Percentiles rank a stretch among this genome's conserved stretches.
phyloP scores from a whole-genome alignment of 257 asterid genomes.

The Forsythia viridissima region DNA sequence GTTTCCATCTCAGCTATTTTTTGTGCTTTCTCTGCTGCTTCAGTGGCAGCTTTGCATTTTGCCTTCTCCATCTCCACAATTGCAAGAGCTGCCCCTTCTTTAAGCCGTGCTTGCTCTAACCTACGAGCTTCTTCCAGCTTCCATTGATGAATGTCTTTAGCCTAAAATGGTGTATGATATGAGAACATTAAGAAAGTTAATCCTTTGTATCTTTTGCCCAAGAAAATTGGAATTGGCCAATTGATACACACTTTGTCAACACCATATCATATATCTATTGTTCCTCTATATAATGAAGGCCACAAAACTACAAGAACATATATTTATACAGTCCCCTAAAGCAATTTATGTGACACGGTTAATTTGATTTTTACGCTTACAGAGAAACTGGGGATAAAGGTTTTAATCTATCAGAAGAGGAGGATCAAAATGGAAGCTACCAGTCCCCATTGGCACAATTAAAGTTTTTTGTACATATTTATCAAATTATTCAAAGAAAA shows the following conservation, averaged over 20 bases:
- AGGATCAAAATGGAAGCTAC: neutral
- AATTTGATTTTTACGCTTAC: neutral
- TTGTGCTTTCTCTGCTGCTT: constrained; percentile 78
- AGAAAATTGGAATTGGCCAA: neutral
- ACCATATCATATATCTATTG: neutral
- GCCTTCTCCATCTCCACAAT: constrained; percentile 68
- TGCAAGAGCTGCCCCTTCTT: constrained; percentile 57
- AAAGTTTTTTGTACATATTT: too few relatives aligned
- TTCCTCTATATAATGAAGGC: too few relatives aligned
- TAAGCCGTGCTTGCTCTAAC: constrained; percentile 52
- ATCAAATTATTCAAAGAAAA: neutral
- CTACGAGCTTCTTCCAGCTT: constrained; percentile 44
- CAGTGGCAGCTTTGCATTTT: constrained; percentile 69
- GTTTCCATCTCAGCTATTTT: constrained; percentile 71
- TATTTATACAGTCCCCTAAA: neutral
- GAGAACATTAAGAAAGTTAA: constrained; percentile 2
- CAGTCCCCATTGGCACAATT: neutral
- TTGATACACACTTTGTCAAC: neutral
- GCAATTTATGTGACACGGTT: neutral
- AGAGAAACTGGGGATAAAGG: neutral
- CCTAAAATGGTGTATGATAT: constrained; percentile 27
- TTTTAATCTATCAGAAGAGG: neutral
- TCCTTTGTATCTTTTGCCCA: neutral
- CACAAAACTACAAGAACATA: too few relatives aligned
- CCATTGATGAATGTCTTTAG: constrained; percentile 46